phyloP scores from a whole-genome alignment of 371 early-diverging fungal genomes.

The Mortierella sp. region DNA sequence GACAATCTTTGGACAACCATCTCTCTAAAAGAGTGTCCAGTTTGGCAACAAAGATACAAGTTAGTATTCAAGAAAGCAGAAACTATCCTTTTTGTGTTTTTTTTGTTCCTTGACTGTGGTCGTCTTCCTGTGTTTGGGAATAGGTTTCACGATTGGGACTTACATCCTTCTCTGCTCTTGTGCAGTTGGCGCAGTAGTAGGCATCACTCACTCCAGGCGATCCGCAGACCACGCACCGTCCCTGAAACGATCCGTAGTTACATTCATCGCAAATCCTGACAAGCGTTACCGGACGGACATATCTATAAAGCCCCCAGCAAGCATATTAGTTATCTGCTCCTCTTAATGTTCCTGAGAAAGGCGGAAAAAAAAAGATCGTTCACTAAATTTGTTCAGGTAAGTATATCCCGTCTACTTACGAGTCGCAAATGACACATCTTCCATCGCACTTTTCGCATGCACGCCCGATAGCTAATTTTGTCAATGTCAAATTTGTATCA shows the following conservation, averaged over 20 bases:
- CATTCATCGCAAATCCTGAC: constrained; percentile 97
- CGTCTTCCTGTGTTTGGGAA: too few species aligned
- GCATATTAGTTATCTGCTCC: background rate
- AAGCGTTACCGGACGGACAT: constrained; percentile 88
- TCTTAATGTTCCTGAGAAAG: background rate
- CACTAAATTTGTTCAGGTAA: background rate
- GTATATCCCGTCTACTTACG: constrained; percentile 56
- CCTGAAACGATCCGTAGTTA: constrained; percentile 93
- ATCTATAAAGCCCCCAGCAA: constrained; percentile 58
- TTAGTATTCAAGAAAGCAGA: background rate
- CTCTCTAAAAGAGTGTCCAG: constrained; percentile 78
- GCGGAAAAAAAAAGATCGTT: background rate
- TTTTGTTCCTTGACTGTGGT: too few species aligned
- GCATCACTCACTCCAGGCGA: constrained; percentile 95
- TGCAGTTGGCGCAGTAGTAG: constrained; percentile 95
- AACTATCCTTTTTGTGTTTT: too few species aligned
- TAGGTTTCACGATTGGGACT: constrained; percentile 13
- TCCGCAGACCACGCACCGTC: constrained; percentile 94
- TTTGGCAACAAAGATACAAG: background rate
- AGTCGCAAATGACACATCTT: constrained; percentile 95
- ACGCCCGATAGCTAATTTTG: constrained; percentile 94
- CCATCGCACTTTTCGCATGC: constrained; percentile 97
- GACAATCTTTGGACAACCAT: constrained; percentile 97
- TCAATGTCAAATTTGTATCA: too few species aligned
- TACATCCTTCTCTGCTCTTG: constrained; percentile 91